These are phyloP conservation scores for Hericium erinaceus DNA, from an alignment of 768 basidiomycete species.

Conservation along the genomic window DNA sequence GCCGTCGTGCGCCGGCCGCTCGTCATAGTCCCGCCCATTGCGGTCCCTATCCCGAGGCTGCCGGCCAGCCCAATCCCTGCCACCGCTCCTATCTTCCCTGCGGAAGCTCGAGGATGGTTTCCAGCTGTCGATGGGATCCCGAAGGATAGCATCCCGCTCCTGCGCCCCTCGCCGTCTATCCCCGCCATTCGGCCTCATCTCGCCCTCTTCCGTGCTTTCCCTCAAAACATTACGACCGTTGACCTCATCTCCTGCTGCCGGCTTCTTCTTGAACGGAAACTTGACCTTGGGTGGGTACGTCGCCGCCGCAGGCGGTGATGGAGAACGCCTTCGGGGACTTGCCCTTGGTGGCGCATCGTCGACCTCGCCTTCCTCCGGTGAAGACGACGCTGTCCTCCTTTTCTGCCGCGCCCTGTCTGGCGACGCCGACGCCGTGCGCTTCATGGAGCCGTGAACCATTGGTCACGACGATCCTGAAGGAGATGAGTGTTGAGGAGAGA, in stretches of 20 bases:
- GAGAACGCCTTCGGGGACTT: slow-evolving; percentile 4
- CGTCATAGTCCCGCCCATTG: slow-evolving; percentile 29
- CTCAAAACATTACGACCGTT: neutral
- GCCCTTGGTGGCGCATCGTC: slow-evolving; percentile 40
- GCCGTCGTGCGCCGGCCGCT: slow-evolving; percentile 16
- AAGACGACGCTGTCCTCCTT: slow-evolving; percentile 48
- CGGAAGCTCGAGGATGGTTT: neutral
- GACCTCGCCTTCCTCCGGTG: slow-evolving; percentile 78
- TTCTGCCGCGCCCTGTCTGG: slow-evolving; percentile 37
- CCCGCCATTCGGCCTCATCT: neutral
- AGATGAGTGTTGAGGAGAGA: neutral
- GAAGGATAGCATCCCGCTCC: neutral
- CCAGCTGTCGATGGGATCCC: neutral
- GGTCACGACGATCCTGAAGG: neutral
- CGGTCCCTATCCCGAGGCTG: slow-evolving; percentile 31
- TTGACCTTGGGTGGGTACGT: slow-evolving; percentile 42
- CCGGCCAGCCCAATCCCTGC: neutral
- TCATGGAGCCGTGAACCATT: slow-evolving; percentile 22
- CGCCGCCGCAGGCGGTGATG: slow-evolving; percentile 16
- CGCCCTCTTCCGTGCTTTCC: neutral
- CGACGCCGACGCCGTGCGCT: slow-evolving; percentile 52
- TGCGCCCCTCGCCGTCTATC: neutral
- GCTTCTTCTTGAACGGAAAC: slow-evolving; percentile 65
- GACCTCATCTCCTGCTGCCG: neutral
- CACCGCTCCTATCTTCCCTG: neutral